Percentiles rank a stretch among this genome's conserved stretches.
These are phyloP conservation scores for Daldinia sp. DNA, from an alignment of 2,329 filamentous ascomycete species.

Conservation along the genomic window DNA sequence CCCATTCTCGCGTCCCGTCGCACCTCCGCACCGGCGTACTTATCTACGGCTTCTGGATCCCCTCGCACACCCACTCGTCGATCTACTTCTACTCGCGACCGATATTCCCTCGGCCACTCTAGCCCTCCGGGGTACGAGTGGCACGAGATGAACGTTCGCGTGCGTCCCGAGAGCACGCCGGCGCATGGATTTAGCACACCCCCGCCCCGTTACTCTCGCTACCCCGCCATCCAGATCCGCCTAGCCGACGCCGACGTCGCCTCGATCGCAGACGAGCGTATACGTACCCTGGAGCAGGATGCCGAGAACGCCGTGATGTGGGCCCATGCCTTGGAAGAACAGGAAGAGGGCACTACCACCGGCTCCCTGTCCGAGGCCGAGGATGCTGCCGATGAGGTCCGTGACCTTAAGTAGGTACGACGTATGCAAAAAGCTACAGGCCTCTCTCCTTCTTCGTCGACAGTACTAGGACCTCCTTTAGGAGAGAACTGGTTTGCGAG, in stretches of 20 bases:
- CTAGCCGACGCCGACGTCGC: neutral
- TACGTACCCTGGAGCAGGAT: no score
- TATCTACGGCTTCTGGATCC: neutral
- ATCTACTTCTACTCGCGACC: neutral
- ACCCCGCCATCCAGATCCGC: neutral
- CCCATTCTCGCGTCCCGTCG: neutral
- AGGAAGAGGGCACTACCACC: no score
- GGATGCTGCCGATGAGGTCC: neutral
- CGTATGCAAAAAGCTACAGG: neutral
- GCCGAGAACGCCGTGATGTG: neutral
- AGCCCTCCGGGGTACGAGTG: neutral
- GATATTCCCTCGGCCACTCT: neutral
- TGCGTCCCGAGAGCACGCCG: neutral
- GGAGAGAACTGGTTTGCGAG: no score
- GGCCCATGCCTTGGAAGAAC: neutral
- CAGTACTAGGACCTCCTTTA: no score
- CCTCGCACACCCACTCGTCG: neutral
- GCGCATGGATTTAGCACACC: neutral
- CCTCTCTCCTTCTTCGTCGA: neutral
- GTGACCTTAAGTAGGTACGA: constrained; percentile 6
- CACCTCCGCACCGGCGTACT: neutral
- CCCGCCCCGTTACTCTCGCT: neutral
- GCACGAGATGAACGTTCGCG: neutral
- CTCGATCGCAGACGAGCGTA: neutral
- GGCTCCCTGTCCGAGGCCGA: neutral